phyloP scores from a whole-genome alignment of 2,329 filamentous ascomycete genomes.

The Neonectria punicea region DNA sequence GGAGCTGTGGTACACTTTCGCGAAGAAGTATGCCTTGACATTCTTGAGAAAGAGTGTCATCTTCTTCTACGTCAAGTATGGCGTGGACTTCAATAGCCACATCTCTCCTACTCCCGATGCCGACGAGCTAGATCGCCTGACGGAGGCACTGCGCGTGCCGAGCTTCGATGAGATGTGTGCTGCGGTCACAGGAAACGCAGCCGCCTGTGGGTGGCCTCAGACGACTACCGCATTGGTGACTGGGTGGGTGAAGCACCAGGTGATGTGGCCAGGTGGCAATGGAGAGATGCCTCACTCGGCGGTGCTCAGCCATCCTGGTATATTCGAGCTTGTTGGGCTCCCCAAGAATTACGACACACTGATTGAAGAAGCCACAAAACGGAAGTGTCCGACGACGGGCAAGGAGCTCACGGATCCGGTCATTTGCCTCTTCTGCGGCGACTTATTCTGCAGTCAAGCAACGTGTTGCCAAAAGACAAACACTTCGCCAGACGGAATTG shows the following conservation, averaged over 20 bases:
- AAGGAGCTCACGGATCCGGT: conserved; percentile 92
- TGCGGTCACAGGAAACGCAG: conserved; percentile 60
- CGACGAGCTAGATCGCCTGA: conserved; percentile 85
- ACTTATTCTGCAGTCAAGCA: conserved; percentile 95
- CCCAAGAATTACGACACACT: conserved; percentile 92
- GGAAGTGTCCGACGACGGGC: conserved; percentile 87
- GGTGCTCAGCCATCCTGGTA: conserved; percentile 80
- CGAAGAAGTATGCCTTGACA: conserved; percentile 85
- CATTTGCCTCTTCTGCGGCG: conserved; percentile 93
- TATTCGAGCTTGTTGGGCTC: conserved; percentile 92
- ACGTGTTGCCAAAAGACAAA: conserved; percentile 85
- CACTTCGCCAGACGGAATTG: conserved; percentile 53
- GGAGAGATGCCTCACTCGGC: conserved; percentile 54
- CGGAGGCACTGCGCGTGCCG: conserved; percentile 78
- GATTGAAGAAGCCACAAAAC: conserved; percentile 88
- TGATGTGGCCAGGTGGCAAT: conserved; percentile 50
- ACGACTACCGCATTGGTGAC: conserved; percentile 58
- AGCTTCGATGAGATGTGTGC: conserved; percentile 82
- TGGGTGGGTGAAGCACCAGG: conserved; percentile 80
- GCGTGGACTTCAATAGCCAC: conserved; percentile 84
- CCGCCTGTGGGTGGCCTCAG: conserved; percentile 61
- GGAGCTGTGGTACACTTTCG: conserved; percentile 66
- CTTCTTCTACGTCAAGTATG: conserved; percentile 87
- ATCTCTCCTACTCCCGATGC: conserved; percentile 71
- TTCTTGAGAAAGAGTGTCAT: conserved; percentile 89